Evolutionary conservation across 371 early-diverging fungal genomes (phyloP).

Genomic region (Saksenaea vasiformis): DNA sequence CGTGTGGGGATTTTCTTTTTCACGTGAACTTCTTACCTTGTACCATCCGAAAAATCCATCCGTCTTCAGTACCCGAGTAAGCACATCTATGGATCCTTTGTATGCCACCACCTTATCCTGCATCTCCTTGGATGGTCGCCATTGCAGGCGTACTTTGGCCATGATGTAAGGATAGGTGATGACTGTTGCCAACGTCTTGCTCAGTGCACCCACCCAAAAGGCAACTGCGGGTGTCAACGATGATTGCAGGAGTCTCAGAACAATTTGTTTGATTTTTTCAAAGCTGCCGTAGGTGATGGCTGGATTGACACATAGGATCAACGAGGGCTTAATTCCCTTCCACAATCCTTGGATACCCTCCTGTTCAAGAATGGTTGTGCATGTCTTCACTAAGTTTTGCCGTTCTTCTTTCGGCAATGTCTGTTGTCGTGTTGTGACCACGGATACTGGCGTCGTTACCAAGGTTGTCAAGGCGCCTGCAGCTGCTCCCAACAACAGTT

Average conservation of each 20-base stretch:
- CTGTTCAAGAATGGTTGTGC: conserved; percentile 69
- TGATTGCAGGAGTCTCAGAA: conserved; percentile 40
- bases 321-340: conserved; percentile 88
- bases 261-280: conserved; percentile 81
- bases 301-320: conserved; percentile 92
- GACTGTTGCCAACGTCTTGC: conserved; percentile 90
- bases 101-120: conserved; percentile 61
- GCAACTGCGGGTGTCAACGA: conserved; percentile 74
- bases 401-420: conserved; percentile 61
- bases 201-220: conserved; percentile 88
- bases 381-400: conserved; percentile 56
- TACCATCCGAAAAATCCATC: conserved; percentile 94
- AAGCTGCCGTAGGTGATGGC: conserved; percentile 97
- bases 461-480: conserved; percentile 92
- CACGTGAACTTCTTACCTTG: conserved; percentile 60
- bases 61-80: conserved; percentile 72
- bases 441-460: conserved; percentile 89
- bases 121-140: conserved; percentile 80
- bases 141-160: conserved; percentile 96
- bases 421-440: conserved; percentile 86
- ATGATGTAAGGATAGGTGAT: conserved; percentile 96
- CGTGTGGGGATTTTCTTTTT: neutral
- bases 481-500: conserved; percentile 87
- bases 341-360: conserved; percentile 89
- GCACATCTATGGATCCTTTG: conserved; percentile 85